A percentile compares a stretch with the other conserved stretches of the same genome.
phyloP scores from a whole-genome alignment of 352 stramenopile species.

The Pythium scleroteichum region DNA sequence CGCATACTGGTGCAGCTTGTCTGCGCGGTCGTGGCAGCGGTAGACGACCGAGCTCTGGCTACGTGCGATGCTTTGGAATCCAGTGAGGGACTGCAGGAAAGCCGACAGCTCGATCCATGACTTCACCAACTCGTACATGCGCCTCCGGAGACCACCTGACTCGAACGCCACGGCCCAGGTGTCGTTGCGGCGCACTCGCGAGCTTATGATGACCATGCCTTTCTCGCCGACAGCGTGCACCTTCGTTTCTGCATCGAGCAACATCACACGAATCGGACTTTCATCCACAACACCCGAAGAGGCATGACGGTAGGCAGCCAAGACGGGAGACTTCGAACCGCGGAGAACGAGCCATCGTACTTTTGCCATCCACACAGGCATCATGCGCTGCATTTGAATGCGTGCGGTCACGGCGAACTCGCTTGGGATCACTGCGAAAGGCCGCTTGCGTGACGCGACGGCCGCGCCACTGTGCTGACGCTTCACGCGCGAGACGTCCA shows the following conservation, averaged over 20 bases:
- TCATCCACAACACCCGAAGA: constrained; percentile 33
- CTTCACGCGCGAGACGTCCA: constrained; percentile 24
- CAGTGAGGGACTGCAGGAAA: constrained; percentile 51
- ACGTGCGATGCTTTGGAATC: constrained; percentile 48
- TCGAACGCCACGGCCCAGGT: constrained; percentile 55
- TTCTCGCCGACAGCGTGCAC: constrained; percentile 47
- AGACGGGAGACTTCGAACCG: constrained; percentile 57
- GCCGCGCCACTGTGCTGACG: constrained; percentile 17
- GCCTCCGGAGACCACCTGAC: constrained; percentile 38
- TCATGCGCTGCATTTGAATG: constrained; percentile 49
- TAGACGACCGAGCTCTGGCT: constrained; percentile 60
- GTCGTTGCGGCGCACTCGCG: constrained; percentile 52
- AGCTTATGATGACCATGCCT: constrained; percentile 50
- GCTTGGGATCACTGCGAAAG: constrained; percentile 41
- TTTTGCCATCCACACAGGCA: constrained; percentile 56
- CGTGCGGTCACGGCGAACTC: constrained; percentile 50
- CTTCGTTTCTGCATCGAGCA: constrained; percentile 49
- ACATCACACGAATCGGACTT: constrained; percentile 50
- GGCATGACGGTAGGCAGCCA: constrained; percentile 52
- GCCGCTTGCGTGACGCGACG: constrained; percentile 15
- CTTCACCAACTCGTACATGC: constrained; percentile 54
- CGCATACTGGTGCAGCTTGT: constrained; percentile 34
- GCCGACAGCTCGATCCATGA: constrained; percentile 55
- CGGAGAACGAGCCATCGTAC: constrained; percentile 59
- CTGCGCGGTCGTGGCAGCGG: constrained; percentile 39